Base-by-base conservation (phyloP, 2,329 filamentous ascomycete species). In the Dactylellina drechsleri region DNA sequence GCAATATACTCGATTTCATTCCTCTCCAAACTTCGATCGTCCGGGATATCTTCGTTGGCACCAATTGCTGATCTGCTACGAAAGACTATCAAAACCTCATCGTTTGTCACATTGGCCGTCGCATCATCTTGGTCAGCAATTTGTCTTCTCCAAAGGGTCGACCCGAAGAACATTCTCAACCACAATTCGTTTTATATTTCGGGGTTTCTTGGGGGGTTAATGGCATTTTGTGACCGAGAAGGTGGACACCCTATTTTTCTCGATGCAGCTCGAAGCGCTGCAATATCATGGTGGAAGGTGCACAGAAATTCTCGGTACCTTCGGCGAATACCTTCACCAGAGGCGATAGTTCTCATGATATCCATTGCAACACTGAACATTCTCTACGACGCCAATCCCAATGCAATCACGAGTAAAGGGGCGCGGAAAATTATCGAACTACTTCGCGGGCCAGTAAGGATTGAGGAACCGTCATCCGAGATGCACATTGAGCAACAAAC, bases 41-140 rank as follows among this genome's bases (percentile, higher is more conserved):
- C 56, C 18, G 20, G 28, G 31, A 50, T 20, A 6, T 53, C 57
- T 8, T 13, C 40, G 4, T 45, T 64, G n/a, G 40, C 28, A 7
- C 15, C 45, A 4, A n/a, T 74, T 4, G 52, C 47, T 15, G 26
- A 47, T 26, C 31, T 74, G 16, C 4, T 74, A 3, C 26, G 26
- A 2, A 64, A 54, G 20, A 67, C 61, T 1, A n/a, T 67, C 4
- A 54, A 52, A 20, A 74, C 56, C 3, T 74, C 70, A 4, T 18
- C 31, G 6, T 74, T 74, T 50, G 50, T 16, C 1, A 74, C 70
- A 8, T 54, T 57, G 1, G 45, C 57, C 4, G 57, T 74, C 18
- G 62, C 70, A 36, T 62, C 70, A 20, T 67, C 62, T 7, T 74
- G 70, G 70, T 74, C 70, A 10, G 57, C 62, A 45, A 56, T 74